These are phyloP conservation scores for Kandelia obovata DNA, from an alignment of 345 rosid species.

Conservation along the genomic window DNA sequence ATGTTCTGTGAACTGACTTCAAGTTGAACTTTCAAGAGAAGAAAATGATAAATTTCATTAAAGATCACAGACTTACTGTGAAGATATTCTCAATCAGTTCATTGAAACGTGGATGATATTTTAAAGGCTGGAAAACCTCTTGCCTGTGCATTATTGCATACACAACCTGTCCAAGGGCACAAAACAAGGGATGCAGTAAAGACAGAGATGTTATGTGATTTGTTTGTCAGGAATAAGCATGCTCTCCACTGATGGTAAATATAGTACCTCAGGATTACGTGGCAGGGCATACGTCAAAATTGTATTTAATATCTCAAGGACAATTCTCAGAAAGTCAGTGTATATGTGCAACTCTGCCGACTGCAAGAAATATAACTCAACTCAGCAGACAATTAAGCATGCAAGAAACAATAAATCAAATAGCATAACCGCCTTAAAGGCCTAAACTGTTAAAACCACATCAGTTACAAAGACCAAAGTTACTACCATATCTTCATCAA, in stretches of 20 bases:
- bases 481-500: constrained; percentile 73
- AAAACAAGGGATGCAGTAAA: constrained; percentile 6
- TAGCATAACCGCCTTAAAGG: neutral
- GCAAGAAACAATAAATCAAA: neutral
- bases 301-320: constrained; percentile 88
- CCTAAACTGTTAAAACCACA: neutral
- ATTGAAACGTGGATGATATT: constrained; percentile 75
- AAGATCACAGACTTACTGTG: constrained; percentile 39
- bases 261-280: constrained; percentile 86
- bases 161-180: constrained; percentile 53
- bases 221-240: neutral
- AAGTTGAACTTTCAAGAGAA: neutral
- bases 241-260: neutral
- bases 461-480: neutral
- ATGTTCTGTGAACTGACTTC: neutral
- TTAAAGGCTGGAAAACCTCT: constrained; percentile 88
- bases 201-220: neutral
- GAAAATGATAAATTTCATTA: neutral
- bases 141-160: constrained; percentile 96
- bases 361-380: constrained; percentile 33
- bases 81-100: constrained; percentile 90
- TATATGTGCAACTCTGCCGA: constrained; percentile 89
- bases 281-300: constrained; percentile 91
- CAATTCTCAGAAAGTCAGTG: constrained; percentile 92
- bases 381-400: constrained; percentile 13